Base-by-base conservation (phyloP, 1,284 basidiomycete genomes). In the Marasmius oreades region DNA sequence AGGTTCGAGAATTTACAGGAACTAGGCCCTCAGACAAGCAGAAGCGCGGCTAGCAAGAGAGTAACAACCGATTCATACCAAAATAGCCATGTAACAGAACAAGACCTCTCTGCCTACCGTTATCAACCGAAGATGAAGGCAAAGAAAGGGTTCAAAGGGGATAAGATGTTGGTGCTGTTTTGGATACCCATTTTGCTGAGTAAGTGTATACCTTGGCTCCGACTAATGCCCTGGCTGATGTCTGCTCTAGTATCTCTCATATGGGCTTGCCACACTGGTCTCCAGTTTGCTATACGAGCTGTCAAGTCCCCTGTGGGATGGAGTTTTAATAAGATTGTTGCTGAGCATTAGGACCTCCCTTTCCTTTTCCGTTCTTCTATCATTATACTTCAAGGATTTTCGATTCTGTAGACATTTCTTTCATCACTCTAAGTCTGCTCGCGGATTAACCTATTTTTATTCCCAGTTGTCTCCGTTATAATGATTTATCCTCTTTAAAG, bases 141-240 rank as follows among this genome's bases (percentile, higher is more conserved):
- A 67, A 85, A 87, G 75, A 90, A 90, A 75, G 84, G 90, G 51
- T 44, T 28, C 63, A 23, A 65, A 92, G 93, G 92, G 71, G 94
- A 98, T 70, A 86, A 86, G 48, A 97, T 98, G 95, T 82, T 98
- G 50, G 73, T 95, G 52, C 73, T 92, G 56, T 97, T 98, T 79
- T 98, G 95, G 95, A 80, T 97, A 63, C 95, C 95, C 2, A 92
- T 95, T 61, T 77, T 97, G 31, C 70, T 93, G 61, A 71, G 90
- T 91, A 64, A 75, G 88, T 85, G 1, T 50, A 51, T 39, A 55
- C n/a, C 57, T 12, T 53, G 34, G 44, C 33, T 47, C 44, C 26
- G 42, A n/a, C 16, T 55, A 37, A 0, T 18, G 33, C 24, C 28
- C 33, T 57, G 22, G n/a, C 63, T 28, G 64, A 50, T 46, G 52